Conservation (phyloP, 2,329 filamentous ascomycete genomes). For the Pleomassaria siparia region DNA sequence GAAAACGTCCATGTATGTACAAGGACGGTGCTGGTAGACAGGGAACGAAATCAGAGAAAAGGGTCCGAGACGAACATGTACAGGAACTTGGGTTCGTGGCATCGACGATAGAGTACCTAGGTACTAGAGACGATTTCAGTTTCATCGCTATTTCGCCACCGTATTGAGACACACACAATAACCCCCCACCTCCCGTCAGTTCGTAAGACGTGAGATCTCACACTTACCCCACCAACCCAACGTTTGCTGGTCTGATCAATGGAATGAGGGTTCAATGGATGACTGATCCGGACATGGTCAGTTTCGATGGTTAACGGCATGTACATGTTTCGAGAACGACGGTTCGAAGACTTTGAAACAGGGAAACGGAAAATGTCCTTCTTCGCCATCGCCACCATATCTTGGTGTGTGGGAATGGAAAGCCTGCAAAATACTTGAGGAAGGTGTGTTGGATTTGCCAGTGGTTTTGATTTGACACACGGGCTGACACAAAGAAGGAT, state of each 20-base stretch:
- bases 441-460: background rate
- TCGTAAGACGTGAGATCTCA: background rate
- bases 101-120: background rate
- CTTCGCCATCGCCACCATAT: too few species aligned
- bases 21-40: background rate
- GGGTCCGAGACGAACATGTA: background rate
- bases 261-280: too few species aligned
- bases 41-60: background rate
- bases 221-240: background rate
- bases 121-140: background rate
- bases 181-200: background rate
- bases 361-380: too few species aligned
- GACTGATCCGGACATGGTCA: too few species aligned
- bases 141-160: background rate
- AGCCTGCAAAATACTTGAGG: background rate
- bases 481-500: background rate
- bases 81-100: background rate
- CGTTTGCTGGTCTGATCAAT: background rate
- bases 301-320: background rate
- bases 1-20: background rate
- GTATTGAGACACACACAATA: background rate
- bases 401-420: too few species aligned
- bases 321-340: too few species aligned
- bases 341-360: background rate
- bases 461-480: background rate